phyloP scores from a whole-genome alignment of 352 stramenopile species.

The Albugo candida region DNA sequence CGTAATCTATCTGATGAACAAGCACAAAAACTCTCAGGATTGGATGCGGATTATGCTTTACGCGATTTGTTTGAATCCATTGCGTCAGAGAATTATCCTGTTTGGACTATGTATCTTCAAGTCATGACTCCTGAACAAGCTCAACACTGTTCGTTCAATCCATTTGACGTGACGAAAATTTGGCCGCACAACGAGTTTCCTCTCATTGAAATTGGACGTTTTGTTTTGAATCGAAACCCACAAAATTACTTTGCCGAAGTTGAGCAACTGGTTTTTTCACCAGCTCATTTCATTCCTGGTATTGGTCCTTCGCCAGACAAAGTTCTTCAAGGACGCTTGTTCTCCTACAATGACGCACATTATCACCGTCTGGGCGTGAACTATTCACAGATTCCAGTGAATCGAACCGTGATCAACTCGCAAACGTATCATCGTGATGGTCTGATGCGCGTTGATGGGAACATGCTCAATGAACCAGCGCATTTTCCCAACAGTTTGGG shows the following conservation, averaged over 20 bases:
- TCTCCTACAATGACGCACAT: slow-evolving; percentile 81
- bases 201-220: slow-evolving; percentile 62
- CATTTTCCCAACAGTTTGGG: slow-evolving; percentile 82
- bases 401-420: slow-evolving; percentile 46
- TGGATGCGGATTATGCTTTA: slow-evolving; percentile 77
- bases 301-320: slow-evolving; percentile 82
- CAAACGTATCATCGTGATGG: slow-evolving; percentile 76
- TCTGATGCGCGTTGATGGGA: slow-evolving; percentile 52
- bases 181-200: slow-evolving; percentile 80
- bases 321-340: slow-evolving; percentile 78
- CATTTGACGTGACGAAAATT: slow-evolving; percentile 87
- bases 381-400: slow-evolving; percentile 81
- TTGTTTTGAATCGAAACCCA: slow-evolving; percentile 85
- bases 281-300: slow-evolving; percentile 81
- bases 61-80: slow-evolving; percentile 86
- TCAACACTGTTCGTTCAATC: slow-evolving; percentile 40
- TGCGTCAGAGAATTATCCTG: slow-evolving; percentile 48
- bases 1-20: slow-evolving; percentile 74
- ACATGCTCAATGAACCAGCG: slow-evolving; percentile 48
- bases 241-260: slow-evolving; percentile 89
- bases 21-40: slow-evolving; percentile 34
- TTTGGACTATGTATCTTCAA: slow-evolving; percentile 83
- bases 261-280: slow-evolving; percentile 82
- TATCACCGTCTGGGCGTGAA: slow-evolving; percentile 75
- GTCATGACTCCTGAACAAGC: slow-evolving; percentile 76